A percentile compares a stretch with the other conserved stretches of the same genome.
Evolutionary conservation across 352 stramenopile species (phyloP).

Genomic region (Phytophthora kernoviae): DNA sequence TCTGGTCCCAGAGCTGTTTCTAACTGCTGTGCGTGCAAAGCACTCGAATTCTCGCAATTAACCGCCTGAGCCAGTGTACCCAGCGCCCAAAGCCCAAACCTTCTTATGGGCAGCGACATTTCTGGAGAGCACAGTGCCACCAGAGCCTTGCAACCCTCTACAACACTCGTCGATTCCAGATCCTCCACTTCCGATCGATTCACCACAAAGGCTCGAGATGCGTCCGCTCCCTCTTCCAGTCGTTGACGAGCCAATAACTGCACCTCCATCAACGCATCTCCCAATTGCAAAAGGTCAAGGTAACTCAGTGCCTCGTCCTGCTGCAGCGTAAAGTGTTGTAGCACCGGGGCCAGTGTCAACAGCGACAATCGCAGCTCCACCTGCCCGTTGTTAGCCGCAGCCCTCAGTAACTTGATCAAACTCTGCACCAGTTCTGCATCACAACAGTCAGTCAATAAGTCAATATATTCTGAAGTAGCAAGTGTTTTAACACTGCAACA

Average conservation of each 20-base stretch:
- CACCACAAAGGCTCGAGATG: conserved; percentile 19
- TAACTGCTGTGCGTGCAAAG: conserved; percentile 25
- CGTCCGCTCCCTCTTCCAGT: conserved; percentile 16
- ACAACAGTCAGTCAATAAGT: neutral
- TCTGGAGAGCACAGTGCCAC: conserved; percentile 55
- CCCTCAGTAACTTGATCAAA: conserved; percentile 35
- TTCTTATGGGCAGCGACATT: conserved; percentile 56
- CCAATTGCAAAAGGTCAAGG: conserved; percentile 53
- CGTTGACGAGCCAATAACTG: conserved; percentile 23
- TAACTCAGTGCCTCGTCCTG: conserved; percentile 41
- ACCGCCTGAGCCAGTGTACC: conserved; percentile 37
- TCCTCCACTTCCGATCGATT: conserved; percentile 20
- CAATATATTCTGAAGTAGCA: neutral
- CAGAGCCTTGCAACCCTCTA: conserved; percentile 37
- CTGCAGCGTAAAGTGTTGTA: conserved; percentile 43
- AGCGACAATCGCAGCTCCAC: conserved; percentile 38
- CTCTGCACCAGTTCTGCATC: conserved; percentile 33
- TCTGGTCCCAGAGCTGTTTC: conserved; percentile 40
- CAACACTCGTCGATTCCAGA: conserved; percentile 8
- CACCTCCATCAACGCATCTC: conserved; percentile 43
- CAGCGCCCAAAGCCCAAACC: conserved; percentile 48
- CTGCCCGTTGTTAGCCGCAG: conserved; percentile 13
- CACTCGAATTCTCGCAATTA: conserved; percentile 25
- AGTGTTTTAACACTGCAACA: neutral
- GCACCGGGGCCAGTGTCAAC: conserved; percentile 36